Evolutionary conservation across 495 filamentous ascomycete species (phyloP), one percentile per base, ranked within the genome.

Genomic region (Tuber borchii): DNA sequence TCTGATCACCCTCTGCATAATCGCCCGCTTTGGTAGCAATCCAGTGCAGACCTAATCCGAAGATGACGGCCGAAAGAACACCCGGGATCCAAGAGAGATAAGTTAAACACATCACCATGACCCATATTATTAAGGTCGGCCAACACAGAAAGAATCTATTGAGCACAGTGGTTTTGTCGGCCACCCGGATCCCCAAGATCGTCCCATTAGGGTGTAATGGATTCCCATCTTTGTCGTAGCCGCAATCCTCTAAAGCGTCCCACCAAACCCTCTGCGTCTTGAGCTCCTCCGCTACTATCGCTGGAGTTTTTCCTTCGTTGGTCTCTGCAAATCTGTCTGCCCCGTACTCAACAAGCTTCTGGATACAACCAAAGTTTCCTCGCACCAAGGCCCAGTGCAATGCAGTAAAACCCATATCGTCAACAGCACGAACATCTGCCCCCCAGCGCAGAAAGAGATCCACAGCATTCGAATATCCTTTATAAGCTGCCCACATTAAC

Each of bases 401-500:
- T 5, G 96, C 93, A 2, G 93, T 95, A 81, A 98, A 93, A 10
- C 94, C 95, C 75, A 92, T 90, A 79, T 97, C 93, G 82, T 99
- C 95, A 69, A 88, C 90, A 45, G 93, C 91, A 84, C 96, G 93
- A 26, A 97, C 92, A 83, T 93, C 94, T 45, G 95, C 95, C 40
- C 95, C 95, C 95, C 95, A 99, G 76, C 93, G 90, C 74, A 99
- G 84, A 80, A 97, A 95, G 37, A 97, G 84, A 83, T 98, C 96
- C 69, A 99, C 96, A 81, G 92, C 95, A 37, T 90, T 90, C 0
- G 93, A 91, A 83, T 89, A 97, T 31, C 96, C 96, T 83, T 98
- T 99, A 85, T 99, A 99, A 43, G 94, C 94, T 39, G 96, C 93
- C 95, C 95, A 99, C 95, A 99, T 99, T 72, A 99, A 85, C 51